These are phyloP conservation scores for Ophiognomonia clavigignenti-juglandacearum DNA, from an alignment of 2,329 filamentous ascomycete genomes.

Conservation along the genomic window DNA sequence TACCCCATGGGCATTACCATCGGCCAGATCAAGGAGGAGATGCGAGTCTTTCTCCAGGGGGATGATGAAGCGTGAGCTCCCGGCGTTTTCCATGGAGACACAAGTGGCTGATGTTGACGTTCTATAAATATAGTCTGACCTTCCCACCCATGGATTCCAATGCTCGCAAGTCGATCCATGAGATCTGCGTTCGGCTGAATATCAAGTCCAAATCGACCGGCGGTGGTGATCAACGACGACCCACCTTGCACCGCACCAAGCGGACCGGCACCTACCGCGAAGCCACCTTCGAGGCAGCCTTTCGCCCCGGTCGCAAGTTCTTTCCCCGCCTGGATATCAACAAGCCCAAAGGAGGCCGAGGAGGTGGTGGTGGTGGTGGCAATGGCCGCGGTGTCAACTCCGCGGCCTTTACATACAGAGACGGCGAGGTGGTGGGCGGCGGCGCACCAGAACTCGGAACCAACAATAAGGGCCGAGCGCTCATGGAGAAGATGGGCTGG, in stretches of 20 bases:
- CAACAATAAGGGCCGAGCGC: conserved; percentile 77
- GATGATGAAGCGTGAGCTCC: conserved; percentile 56
- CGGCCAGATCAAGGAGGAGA: conserved; percentile 66
- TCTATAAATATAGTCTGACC: conserved; percentile 52
- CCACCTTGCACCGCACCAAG: conserved; percentile 69
- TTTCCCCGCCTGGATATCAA: conserved; percentile 47
- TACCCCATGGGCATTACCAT: conserved; percentile 69
- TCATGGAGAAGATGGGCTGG: conserved; percentile 99
- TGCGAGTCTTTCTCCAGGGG: conserved; percentile 65
- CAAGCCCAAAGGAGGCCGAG: conserved; percentile 14
- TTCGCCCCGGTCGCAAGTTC: conserved; percentile 48
- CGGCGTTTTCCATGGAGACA: neutral
- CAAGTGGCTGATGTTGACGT: conserved; percentile 7
- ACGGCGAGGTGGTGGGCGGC: conserved; percentile 85
- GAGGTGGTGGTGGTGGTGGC: conserved; percentile 25
- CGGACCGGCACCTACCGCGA: conserved; percentile 60
- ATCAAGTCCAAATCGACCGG: conserved; percentile 83
- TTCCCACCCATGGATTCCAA: conserved; percentile 81
- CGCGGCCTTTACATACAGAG: conserved; percentile 56
- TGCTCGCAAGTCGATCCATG: conserved; percentile 73
- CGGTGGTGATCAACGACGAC: conserved; percentile 66
- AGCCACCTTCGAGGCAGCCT: conserved; percentile 44
- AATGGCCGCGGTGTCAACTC: conserved; percentile 23
- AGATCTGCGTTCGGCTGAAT: conserved; percentile 68
- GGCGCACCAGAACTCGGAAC: conserved; percentile 77